Evolutionary conservation across 1,284 basidiomycete genomes (phyloP).

Genomic region (Boletus calvinii): DNA sequence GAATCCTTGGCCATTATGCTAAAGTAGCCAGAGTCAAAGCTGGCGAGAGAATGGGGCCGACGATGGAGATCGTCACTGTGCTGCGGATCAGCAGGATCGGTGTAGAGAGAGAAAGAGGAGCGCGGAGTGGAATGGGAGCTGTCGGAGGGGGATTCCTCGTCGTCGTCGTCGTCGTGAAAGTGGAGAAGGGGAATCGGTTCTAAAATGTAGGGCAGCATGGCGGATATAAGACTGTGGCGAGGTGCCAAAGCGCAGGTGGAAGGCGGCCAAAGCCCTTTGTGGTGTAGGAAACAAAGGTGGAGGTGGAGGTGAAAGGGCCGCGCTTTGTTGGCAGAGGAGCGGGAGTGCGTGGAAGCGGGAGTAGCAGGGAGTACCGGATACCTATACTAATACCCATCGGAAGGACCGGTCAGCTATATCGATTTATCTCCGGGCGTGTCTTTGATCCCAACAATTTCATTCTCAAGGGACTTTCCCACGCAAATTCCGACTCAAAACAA

Average conservation of each 20-base stretch:
- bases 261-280: slow-evolving; percentile 23
- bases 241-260: slow-evolving; percentile 26
- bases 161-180: slow-evolving; percentile 18
- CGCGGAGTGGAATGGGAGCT: slow-evolving; percentile 26
- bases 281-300: slow-evolving; percentile 22
- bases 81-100: slow-evolving; percentile 6
- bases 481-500: background rate
- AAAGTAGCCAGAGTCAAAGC: slow-evolving; percentile 34
- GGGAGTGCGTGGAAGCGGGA: background rate
- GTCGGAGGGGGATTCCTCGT: slow-evolving; percentile 11
- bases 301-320: background rate
- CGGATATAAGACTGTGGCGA: slow-evolving; percentile 17
- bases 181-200: slow-evolving; percentile 14
- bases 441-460: slow-evolving; percentile 3
- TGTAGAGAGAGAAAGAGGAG: slow-evolving; percentile 17
- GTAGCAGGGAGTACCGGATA: slow-evolving; percentile 19
- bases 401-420: slow-evolving; percentile 6
- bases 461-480: background rate
- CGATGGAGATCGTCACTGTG: slow-evolving; percentile 1
- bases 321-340: slow-evolving; percentile 5
- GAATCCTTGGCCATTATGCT: slow-evolving; percentile 27
- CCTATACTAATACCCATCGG: slow-evolving; percentile 22
- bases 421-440: slow-evolving; percentile 6
- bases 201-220: slow-evolving; percentile 19
- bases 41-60: slow-evolving; percentile 24